Evolutionary conservation across 1,284 basidiomycete genomes (phyloP).

Genomic region (Cutaneotrichosporon sp.): DNA sequence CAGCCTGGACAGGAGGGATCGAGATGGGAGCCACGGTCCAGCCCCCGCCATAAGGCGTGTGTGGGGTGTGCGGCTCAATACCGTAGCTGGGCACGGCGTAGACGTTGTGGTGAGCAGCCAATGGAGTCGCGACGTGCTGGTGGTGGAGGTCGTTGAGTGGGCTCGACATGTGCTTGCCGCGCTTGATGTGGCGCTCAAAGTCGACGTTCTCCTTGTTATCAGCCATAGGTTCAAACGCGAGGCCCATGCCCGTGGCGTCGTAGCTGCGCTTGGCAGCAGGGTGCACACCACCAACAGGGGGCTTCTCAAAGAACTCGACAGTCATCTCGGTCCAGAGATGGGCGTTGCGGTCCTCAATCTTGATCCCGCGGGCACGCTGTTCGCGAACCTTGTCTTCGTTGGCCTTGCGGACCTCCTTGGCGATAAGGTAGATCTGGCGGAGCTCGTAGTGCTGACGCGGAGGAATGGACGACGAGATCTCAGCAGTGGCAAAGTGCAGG

Average conservation of each 20-base stretch:
- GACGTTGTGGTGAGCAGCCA: constrained; percentile 25
- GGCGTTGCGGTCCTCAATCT: constrained; percentile 11
- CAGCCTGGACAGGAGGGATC: constrained; percentile 9
- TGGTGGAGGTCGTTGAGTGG: constrained; percentile 10
- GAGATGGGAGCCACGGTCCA: constrained; percentile 21
- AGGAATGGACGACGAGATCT: constrained; percentile 55
- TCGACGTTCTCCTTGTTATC: constrained; percentile 27
- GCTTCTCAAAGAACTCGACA: constrained; percentile 31
- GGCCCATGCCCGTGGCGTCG: constrained; percentile 10
- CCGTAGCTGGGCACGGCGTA: constrained; percentile 24
- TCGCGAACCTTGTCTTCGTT: constrained; percentile 25
- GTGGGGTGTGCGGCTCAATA: constrained; percentile 14
- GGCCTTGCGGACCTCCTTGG: constrained; percentile 46
- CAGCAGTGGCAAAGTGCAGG: constrained; percentile 57
- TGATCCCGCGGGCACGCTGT: constrained; percentile 10
- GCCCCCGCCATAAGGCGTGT: constrained; percentile 19
- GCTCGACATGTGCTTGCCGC: constrained; percentile 20
- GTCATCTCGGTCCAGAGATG: constrained; percentile 22
- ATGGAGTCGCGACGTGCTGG: constrained; percentile 18
- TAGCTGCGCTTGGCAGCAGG: constrained; percentile 19
- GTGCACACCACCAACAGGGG: constrained; percentile 26
- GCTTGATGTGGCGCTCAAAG: constrained; percentile 23
- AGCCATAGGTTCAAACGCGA: constrained; percentile 17
- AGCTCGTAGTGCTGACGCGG: constrained; percentile 54
- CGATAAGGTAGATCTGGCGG: constrained; percentile 58